Conservation (phyloP, 2,329 filamentous ascomycete genomes). For the Madurella fahalii region DNA sequence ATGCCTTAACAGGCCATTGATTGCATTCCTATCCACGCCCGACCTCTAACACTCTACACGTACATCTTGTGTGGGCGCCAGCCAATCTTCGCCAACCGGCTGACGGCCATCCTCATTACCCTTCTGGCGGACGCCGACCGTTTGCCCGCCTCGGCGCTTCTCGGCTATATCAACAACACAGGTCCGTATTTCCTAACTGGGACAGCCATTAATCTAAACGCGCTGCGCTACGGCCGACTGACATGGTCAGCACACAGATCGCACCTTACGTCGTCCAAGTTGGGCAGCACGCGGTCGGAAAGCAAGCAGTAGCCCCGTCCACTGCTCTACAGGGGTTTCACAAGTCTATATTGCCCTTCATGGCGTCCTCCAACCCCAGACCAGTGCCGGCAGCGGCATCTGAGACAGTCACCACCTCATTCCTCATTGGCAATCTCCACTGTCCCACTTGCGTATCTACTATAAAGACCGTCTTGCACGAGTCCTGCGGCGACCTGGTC, state of each 20-base stretch:
- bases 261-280: neutral
- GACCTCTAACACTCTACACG: no score
- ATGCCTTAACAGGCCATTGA: neutral
- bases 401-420: slow-evolving; percentile 47
- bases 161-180: slow-evolving; percentile 23
- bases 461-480: slow-evolving; percentile 57
- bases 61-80: no score
- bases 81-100: no score
- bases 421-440: slow-evolving; percentile 71
- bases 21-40: no score
- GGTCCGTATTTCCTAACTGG: slow-evolving; percentile 25
- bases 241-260: slow-evolving; percentile 11
- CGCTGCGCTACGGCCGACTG: slow-evolving; percentile 9
- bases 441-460: slow-evolving; percentile 69
- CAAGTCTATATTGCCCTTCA: slow-evolving; percentile 15
- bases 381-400: slow-evolving; percentile 8
- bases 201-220: slow-evolving; percentile 17
- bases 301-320: slow-evolving; percentile 5
- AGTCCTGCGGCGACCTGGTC: slow-evolving; percentile 42
- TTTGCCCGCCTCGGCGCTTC: slow-evolving; percentile 13
- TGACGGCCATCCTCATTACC: neutral
- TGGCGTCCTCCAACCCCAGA: slow-evolving; percentile 18
- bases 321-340: slow-evolving; percentile 3
- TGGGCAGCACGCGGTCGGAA: slow-evolving; percentile 11
- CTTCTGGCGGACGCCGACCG: slow-evolving; percentile 5